These are phyloP conservation scores for Hydnum rufescens DNA, from an alignment of 768 basidiomycete species.

Conservation along the genomic window DNA sequence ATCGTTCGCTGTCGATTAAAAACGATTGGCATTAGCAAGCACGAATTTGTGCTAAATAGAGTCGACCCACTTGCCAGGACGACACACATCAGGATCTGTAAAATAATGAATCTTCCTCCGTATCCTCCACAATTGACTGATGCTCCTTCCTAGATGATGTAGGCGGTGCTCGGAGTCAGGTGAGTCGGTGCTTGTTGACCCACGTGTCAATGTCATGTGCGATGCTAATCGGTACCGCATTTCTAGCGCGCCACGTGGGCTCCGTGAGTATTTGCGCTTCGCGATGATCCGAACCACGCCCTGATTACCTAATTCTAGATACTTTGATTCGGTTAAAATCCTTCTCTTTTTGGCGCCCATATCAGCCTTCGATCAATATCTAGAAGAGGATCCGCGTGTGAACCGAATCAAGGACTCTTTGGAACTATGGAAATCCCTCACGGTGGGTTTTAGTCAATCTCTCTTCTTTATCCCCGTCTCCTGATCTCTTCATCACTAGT, in stretches of 20 bases:
- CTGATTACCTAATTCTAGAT: neutral
- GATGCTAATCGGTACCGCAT: too few relatives aligned
- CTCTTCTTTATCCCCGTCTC: too few relatives aligned
- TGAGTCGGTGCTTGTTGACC: too few relatives aligned
- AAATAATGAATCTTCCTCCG: neutral
- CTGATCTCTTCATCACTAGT: too few relatives aligned
- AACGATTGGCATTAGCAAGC: neutral
- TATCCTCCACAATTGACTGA: neutral
- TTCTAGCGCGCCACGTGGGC: conserved; percentile 26
- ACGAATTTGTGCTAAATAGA: neutral
- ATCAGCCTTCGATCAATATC: conserved; percentile 12
- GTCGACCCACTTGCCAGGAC: neutral
- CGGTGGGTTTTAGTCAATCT: neutral
- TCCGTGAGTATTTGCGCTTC: conserved; percentile 13
- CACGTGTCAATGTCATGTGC: too few relatives aligned
- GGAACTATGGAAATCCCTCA: conserved; percentile 10
- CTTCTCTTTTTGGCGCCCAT: conserved; percentile 12
- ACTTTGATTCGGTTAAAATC: conserved; percentile 10
- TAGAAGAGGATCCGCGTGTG: conserved; percentile 9
- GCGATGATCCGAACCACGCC: neutral
- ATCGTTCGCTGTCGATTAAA: neutral
- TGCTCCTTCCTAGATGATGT: conserved; percentile 18
- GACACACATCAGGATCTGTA: neutral
- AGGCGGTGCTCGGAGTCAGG: conserved; percentile 45
- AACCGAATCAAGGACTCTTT: conserved; percentile 12